Evolutionary conservation across 495 filamentous ascomycete species (phyloP).

Genomic region (Rostrohypoxylon terebratum): DNA sequence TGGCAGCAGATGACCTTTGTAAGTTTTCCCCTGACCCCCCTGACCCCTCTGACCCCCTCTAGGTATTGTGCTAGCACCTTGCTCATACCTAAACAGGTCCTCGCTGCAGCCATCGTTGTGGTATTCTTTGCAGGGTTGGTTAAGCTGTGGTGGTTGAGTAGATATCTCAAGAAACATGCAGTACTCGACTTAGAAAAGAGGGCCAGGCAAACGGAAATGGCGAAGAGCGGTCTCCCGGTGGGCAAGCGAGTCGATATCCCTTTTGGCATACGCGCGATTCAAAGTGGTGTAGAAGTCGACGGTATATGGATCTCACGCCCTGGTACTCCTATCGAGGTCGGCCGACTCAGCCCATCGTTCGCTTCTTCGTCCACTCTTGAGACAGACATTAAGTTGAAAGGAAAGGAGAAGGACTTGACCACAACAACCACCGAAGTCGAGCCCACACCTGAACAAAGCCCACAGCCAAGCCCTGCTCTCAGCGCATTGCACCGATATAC

Average conservation of each 20-base stretch:
- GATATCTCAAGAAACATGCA: slow-evolving; percentile 72
- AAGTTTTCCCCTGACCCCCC: slow-evolving; percentile 59
- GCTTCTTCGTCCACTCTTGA: slow-evolving; percentile 53
- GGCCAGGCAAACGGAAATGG: slow-evolving; percentile 65
- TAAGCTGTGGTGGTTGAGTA: slow-evolving; percentile 72
- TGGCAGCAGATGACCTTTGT: slow-evolving; percentile 96
- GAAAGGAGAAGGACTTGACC: slow-evolving; percentile 41
- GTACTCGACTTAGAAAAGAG: slow-evolving; percentile 73
- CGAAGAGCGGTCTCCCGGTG: slow-evolving; percentile 59
- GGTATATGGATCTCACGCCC: slow-evolving; percentile 87
- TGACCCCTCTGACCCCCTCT: slow-evolving; percentile 14
- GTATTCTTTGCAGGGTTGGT: slow-evolving; percentile 64
- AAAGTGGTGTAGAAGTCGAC: slow-evolving; percentile 85
- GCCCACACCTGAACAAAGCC: slow-evolving; percentile 45
- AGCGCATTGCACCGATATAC: slow-evolving; percentile 40
- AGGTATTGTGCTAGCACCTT: slow-evolving; percentile 8
- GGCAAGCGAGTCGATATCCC: slow-evolving; percentile 73
- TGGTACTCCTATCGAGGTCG: slow-evolving; percentile 62
- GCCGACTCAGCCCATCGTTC: slow-evolving; percentile 42
- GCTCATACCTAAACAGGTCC: slow-evolving; percentile 55
- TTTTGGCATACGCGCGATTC: slow-evolving; percentile 89
- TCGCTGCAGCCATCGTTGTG: slow-evolving; percentile 61
- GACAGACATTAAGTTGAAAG: slow-evolving; percentile 35
- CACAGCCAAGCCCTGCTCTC: slow-evolving; percentile 45
- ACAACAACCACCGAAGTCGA: slow-evolving; percentile 37